Evolutionary conservation across 1,139 yeast genomes (phyloP).

Genomic region (Yamadazyma sp.): DNA sequence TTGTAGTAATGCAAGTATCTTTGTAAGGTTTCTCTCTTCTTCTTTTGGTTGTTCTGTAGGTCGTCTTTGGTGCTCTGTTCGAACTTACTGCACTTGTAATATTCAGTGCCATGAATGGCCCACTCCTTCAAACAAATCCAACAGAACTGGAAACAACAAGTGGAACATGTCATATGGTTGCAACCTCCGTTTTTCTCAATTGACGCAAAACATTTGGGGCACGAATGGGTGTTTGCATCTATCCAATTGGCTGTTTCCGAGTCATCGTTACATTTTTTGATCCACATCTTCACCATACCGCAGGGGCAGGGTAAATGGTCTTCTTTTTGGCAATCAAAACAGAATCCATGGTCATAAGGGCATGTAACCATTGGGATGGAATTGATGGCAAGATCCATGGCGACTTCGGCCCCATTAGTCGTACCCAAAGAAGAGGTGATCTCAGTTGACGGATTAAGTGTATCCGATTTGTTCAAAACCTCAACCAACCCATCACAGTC

Average conservation of each 20-base stretch:
- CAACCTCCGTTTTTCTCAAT: slow-evolving; percentile 93
- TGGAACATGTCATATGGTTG: slow-evolving; percentile 89
- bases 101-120: slow-evolving; percentile 66
- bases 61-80: slow-evolving; percentile 39
- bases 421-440: no score
- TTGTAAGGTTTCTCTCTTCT: slow-evolving; percentile 47
- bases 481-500: slow-evolving; percentile 54
- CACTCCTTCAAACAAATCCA: slow-evolving; percentile 89
- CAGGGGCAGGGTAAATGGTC: slow-evolving; percentile 89
- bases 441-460: no score
- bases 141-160: slow-evolving; percentile 80
- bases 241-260: slow-evolving; percentile 91
- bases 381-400: slow-evolving; percentile 18
- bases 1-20: slow-evolving; percentile 78
- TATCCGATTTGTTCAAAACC: slow-evolving; percentile 24
- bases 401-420: no score
- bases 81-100: slow-evolving; percentile 68
- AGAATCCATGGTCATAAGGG: slow-evolving; percentile 65
- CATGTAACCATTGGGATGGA: slow-evolving; percentile 69
- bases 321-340: slow-evolving; percentile 74
- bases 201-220: slow-evolving; percentile 66
- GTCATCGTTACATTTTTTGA: slow-evolving; percentile 78
- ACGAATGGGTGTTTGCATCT: slow-evolving; percentile 79
- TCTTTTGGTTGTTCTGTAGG: slow-evolving; percentile 32
- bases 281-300: slow-evolving; percentile 67